Percentiles rank a stretch among this genome's conserved stretches.
Conservation (phyloP, 805 yeast species). For the Metschnikowia corniflorae region DNA sequence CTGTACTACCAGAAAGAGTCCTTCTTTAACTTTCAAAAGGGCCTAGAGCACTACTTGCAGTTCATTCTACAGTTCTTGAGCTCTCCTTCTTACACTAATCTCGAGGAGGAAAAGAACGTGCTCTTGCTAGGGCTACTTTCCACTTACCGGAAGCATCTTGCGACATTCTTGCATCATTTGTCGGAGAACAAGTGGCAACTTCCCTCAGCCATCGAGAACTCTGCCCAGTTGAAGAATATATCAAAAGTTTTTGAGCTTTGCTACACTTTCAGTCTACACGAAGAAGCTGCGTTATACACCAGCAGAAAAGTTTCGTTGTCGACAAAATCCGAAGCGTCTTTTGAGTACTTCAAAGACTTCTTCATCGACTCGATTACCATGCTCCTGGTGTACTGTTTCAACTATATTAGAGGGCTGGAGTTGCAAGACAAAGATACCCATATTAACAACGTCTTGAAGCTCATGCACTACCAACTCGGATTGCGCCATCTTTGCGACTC, state of each 20-base stretch:
- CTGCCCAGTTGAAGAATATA: conserved; percentile 20
- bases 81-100: conserved; percentile 16
- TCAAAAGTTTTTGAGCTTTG: conserved; percentile 38
- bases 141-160: conserved; percentile 50
- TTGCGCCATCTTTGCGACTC: conserved; percentile 63
- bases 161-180: conserved; percentile 29
- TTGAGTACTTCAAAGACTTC: conserved; percentile 44
- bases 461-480: conserved; percentile 75
- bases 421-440: conserved; percentile 22
- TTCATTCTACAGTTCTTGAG: conserved; percentile 39
- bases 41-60: conserved; percentile 50
- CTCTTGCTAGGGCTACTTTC: conserved; percentile 49
- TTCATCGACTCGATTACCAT: conserved; percentile 37
- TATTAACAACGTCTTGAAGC: conserved; percentile 44
- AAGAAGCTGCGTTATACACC: conserved; percentile 44
- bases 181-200: conserved; percentile 33
- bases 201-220: conserved; percentile 5
- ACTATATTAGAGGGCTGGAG: conserved; percentile 3
- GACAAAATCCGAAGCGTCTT: conserved; percentile 41
- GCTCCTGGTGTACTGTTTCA: conserved; percentile 35
- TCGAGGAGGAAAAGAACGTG: conserved; percentile 35
- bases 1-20: conserved; percentile 44
- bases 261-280: conserved; percentile 50
- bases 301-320: conserved; percentile 40
- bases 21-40: conserved; percentile 37